Evolutionary conservation across 495 filamentous ascomycete genomes (phyloP).

Genomic region (Aspergillus sclerotioniger): DNA sequence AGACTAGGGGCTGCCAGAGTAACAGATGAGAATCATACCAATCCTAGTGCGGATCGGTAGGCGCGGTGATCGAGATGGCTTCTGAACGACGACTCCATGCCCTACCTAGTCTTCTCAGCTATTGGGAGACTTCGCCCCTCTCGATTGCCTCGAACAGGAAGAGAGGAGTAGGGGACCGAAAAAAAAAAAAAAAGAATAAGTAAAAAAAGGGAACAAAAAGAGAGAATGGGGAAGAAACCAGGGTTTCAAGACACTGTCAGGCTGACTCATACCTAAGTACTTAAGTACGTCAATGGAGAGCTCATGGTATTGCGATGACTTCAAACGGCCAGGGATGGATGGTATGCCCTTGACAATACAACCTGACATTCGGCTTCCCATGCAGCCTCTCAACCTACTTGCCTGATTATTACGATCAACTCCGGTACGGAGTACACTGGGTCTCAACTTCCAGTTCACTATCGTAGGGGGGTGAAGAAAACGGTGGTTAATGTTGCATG

Average conservation of each 20-base stretch:
- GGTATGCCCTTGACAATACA: not conserved
- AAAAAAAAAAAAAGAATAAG: not conserved
- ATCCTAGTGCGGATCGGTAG: not conserved
- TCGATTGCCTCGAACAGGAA: not conserved
- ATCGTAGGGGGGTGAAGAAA: not conserved
- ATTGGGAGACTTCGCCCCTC: not conserved
- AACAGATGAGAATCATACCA: not conserved
- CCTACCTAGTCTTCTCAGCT: not conserved
- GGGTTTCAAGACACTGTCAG: not conserved
- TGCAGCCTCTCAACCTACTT: not conserved
- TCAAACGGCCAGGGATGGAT: not conserved
- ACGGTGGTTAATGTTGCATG: conserved; percentile 1
- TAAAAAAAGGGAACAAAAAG: not conserved
- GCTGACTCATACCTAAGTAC: not conserved
- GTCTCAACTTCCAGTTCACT: not conserved
- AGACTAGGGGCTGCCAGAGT: conserved; percentile 5
- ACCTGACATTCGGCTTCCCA: not conserved
- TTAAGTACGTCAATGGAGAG: too few relatives aligned
- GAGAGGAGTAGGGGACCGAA: not conserved
- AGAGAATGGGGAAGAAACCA: not conserved
- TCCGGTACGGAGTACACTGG: not conserved
- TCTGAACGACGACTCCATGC: not conserved
- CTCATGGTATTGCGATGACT: not conserved
- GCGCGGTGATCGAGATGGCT: not conserved
- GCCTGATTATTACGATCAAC: not conserved